Evolutionary conservation across 495 filamentous ascomycete species (phyloP).

Genomic region (Apodospora peruviana): DNA sequence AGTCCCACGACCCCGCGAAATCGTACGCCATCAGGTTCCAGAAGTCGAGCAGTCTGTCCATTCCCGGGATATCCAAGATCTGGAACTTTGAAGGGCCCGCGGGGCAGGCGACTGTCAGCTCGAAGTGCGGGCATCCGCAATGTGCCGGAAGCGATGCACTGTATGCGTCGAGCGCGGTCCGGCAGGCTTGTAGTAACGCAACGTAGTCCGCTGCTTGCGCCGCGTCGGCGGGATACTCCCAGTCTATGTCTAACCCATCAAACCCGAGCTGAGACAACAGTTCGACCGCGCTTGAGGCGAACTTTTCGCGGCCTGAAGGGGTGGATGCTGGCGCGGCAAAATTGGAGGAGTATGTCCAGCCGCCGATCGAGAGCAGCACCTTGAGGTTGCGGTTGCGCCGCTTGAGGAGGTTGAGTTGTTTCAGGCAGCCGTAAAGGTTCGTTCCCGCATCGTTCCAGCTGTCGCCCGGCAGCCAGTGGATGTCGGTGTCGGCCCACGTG

Average conservation of each 20-base stretch:
- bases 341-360: slow-evolving; percentile 91
- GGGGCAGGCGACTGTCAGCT: slow-evolving; percentile 72
- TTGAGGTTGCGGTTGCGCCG: slow-evolving; percentile 83
- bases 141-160: slow-evolving; percentile 38
- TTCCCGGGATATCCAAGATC: slow-evolving; percentile 64
- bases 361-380: slow-evolving; percentile 86
- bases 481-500: slow-evolving; percentile 79
- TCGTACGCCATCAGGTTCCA: slow-evolving; percentile 93
- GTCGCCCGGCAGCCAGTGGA: slow-evolving; percentile 84
- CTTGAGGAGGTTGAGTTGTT: slow-evolving; percentile 91
- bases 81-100: slow-evolving; percentile 66
- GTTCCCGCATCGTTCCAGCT: slow-evolving; percentile 63
- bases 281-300: slow-evolving; percentile 63
- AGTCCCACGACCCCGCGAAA: slow-evolving; percentile 75
- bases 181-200: slow-evolving; percentile 60
- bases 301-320: slow-evolving; percentile 52
- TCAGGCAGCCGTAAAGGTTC: slow-evolving; percentile 87
- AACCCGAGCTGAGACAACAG: slow-evolving; percentile 61
- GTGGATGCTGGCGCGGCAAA: slow-evolving; percentile 71
- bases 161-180: slow-evolving; percentile 56
- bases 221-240: slow-evolving; percentile 52
- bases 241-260: slow-evolving; percentile 59
- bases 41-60: slow-evolving; percentile 84
- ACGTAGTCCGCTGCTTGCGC: slow-evolving; percentile 72
- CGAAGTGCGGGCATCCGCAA: slow-evolving; percentile 50